Conservation (phyloP, 2,329 filamentous ascomycete species). For the Stachybotrys elegans region DNA sequence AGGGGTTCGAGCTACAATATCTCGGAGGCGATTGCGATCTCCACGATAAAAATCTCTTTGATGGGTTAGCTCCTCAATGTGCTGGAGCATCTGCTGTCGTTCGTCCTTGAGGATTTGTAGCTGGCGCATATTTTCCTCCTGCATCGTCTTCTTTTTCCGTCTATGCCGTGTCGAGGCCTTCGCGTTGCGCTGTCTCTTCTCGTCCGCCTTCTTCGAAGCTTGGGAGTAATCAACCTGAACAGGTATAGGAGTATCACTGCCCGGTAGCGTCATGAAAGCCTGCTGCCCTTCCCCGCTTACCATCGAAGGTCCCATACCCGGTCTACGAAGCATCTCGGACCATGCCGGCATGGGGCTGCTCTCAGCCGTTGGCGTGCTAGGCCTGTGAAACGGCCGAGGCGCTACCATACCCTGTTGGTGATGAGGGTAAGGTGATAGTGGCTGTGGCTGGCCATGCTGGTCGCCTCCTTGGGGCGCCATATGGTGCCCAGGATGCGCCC, state of each 20-base stretch:
- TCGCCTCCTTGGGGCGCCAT: constrained; percentile 19
- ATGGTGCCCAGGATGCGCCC: too few species aligned
- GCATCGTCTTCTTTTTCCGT: constrained; percentile 75
- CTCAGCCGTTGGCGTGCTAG: constrained; percentile 15
- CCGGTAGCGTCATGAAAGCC: constrained; percentile 32
- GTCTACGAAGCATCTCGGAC: constrained; percentile 27
- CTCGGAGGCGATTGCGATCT: constrained; percentile 67
- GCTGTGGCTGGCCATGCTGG: constrained; percentile 10
- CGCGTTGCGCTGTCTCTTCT: constrained; percentile 81
- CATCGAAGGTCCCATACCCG: constrained; percentile 18
- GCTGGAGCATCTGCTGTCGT: constrained; percentile 57
- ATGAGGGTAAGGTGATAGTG: constrained; percentile 9
- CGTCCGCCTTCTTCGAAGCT: constrained; percentile 76
- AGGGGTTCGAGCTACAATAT: constrained; percentile 57
- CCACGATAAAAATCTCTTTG: constrained; percentile 69
- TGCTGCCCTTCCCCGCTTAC: constrained; percentile 28
- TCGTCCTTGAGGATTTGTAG: constrained; percentile 66
- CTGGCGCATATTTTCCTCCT: constrained; percentile 64
- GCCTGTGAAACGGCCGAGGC: constrained; percentile 16
- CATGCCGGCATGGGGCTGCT: constrained; percentile 15
- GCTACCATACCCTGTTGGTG: constrained; percentile 11
- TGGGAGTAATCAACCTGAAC: constrained; percentile 76
- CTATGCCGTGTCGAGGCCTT: constrained; percentile 80
- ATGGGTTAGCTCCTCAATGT: constrained; percentile 47
- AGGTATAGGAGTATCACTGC: constrained; percentile 36